Base-by-base conservation (phyloP, 257 asterid species). In the Haberlea rhodopensis region DNA sequence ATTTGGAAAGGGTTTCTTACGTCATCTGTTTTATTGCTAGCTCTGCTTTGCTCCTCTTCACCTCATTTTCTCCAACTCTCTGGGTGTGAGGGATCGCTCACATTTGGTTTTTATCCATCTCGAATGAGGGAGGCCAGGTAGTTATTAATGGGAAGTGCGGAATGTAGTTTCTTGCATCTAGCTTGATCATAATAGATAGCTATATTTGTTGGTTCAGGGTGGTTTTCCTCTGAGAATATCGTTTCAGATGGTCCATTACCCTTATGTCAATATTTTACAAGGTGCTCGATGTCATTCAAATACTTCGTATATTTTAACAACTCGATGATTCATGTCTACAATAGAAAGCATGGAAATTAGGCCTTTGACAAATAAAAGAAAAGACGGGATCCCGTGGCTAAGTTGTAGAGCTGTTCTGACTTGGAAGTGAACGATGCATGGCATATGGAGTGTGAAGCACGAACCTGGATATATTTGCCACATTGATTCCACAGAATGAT, bases 11-110 rank as follows among this genome's bases (percentile, higher is more conserved):
- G 26, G 27, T 19, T 53, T 71, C 16, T 55, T 61, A 37, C 56
- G 60, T 16, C 63, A 62, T 57, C 73, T 68, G 67, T 24, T 46
- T 57, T 53, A 16, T 51, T 22, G 71, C 53, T 20, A 45, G 22
- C 63, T 13, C 19, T 15, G 8, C 49, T 15, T 15, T 15, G 49
- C 23, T 60, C 22, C 24, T 40, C 25, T 34, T 19, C 21, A 10
- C 52, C 52, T 7, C 43, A 1, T 11, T n/a, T 6, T 26, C 23
- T 32, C 40, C 16, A 2, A n/a, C 19, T 16, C 62, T n/a, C 11
- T 18, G 43, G 43, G 62, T 43, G 20, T 5, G 4, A 13, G 19
- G 7, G 51, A 13, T 43, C 19, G 6, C 19, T 15, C 20, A 15
- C n/a, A n/a, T n/a, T 43, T 43, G 51, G 51, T 43, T 4, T 43